These are phyloP conservation scores for Blastobotrys persicus DNA, from an alignment of 1,139 yeast genomes.

Conservation along the genomic window DNA sequence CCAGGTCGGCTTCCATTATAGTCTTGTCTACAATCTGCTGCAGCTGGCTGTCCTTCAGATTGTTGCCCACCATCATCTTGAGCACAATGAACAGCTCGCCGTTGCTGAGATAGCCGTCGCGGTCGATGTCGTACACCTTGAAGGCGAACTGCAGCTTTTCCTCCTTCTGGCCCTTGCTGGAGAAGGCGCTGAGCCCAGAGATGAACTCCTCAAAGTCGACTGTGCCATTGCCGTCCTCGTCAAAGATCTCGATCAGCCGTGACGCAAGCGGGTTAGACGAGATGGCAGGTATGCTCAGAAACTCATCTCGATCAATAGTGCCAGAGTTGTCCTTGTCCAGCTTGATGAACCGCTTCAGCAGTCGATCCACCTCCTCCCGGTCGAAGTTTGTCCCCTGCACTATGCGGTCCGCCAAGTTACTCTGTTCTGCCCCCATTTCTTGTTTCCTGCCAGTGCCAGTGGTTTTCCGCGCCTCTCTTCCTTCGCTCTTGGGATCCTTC, in stretches of 20 bases:
- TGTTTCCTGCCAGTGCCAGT: background rate
- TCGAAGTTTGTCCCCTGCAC: conserved; percentile 69
- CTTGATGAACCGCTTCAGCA: conserved; percentile 91
- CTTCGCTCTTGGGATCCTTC: background rate
- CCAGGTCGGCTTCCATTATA: conserved; percentile 88
- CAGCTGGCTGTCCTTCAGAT: conserved; percentile 78
- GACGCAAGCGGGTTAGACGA: conserved; percentile 85
- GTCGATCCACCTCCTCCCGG: conserved; percentile 84
- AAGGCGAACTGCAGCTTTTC: conserved; percentile 90
- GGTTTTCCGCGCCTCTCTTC: background rate
- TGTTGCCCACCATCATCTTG: conserved; percentile 96
- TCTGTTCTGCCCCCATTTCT: conserved; percentile 65
- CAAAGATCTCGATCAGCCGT: conserved; percentile 91
- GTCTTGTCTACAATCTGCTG: conserved; percentile 96
- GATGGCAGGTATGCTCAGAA: conserved; percentile 89
- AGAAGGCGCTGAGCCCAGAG: conserved; percentile 83
- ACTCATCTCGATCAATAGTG: conserved; percentile 85
- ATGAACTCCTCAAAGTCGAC: conserved; percentile 96
- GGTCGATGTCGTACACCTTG: conserved; percentile 90
- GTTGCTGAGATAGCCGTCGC: conserved; percentile 91
- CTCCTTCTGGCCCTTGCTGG: conserved; percentile 79
- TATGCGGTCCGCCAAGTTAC: conserved; percentile 62
- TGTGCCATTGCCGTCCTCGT: conserved; percentile 87
- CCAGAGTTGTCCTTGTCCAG: conserved; percentile 92
- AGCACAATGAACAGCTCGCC: conserved; percentile 91